Evolutionary conservation across 176 grass and related monocot species (phyloP).

Genomic region (Elymus sibiricus): DNA sequence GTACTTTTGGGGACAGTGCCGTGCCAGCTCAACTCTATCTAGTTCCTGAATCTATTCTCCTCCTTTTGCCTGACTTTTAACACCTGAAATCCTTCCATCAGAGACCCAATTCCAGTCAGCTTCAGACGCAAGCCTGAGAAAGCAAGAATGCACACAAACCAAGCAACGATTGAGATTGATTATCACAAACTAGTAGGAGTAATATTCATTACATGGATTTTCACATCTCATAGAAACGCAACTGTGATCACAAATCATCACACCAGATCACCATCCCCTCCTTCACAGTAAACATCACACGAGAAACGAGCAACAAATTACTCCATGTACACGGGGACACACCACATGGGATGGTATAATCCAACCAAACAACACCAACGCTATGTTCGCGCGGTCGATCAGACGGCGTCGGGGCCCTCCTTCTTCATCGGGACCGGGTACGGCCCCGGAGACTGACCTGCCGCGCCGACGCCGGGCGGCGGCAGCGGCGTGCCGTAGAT

Average conservation of each 20-base stretch:
- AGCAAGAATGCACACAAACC: too few relatives aligned
- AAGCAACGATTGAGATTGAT: too few relatives aligned
- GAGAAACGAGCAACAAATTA: background rate
- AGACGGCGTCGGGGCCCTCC: conserved; percentile 35
- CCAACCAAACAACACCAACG: background rate
- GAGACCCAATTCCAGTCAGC: too few relatives aligned
- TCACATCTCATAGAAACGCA: background rate
- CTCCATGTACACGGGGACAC: background rate
- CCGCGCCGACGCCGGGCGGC: conserved; percentile 22
- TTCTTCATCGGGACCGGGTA: conserved; percentile 31
- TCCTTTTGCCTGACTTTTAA: too few relatives aligned
- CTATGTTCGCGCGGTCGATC: background rate
- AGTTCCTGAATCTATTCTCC: too few relatives aligned
- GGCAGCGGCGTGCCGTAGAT: conserved; percentile 56
- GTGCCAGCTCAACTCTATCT: too few relatives aligned
- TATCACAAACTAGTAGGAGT: too few relatives aligned
- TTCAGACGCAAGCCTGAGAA: too few relatives aligned
- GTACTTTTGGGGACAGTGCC: too few relatives aligned
- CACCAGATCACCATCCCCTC: background rate
- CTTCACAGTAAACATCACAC: background rate
- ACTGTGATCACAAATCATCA: conserved; percentile 37
- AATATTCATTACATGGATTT: too few relatives aligned
- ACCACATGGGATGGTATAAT: background rate
- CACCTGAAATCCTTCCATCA: too few relatives aligned
- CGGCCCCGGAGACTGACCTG: background rate